Conservation (phyloP, 176 grass and related monocot species). For the Zoysia japonica region DNA sequence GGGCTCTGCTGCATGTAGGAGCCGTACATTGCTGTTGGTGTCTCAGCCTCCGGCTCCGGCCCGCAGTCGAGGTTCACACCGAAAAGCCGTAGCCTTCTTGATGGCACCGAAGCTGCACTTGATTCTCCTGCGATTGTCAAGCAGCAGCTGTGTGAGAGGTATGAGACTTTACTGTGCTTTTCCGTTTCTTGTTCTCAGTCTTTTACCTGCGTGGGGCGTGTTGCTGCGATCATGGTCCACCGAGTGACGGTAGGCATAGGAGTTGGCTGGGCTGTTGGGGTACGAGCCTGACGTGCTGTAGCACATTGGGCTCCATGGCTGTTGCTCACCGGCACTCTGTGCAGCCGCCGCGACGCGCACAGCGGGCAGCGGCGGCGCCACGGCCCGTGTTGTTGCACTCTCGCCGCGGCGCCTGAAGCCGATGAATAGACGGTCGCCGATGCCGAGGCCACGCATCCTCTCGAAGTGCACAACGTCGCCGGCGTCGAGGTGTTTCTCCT, state of each 20-base stretch:
- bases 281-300: constrained; percentile 58
- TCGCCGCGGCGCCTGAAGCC: constrained; percentile 58
- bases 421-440: constrained; percentile 61
- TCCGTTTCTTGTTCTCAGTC: constrained; percentile 5
- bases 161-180: constrained; percentile 19
- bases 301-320: constrained; percentile 66
- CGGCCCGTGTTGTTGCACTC: not conserved
- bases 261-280: constrained; percentile 56
- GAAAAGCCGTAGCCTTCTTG: constrained; percentile 68
- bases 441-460: constrained; percentile 43
- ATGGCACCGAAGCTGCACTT: constrained; percentile 39
- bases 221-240: constrained; percentile 49
- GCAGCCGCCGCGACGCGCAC: constrained; percentile 27
- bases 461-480: constrained; percentile 71
- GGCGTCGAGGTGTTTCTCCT: constrained; percentile 67
- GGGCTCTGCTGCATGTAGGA: too few relatives aligned
- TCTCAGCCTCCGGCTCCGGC: constrained; percentile 46
- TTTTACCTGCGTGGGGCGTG: constrained; percentile 56
- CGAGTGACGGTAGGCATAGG: constrained; percentile 41
- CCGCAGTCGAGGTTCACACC: constrained; percentile 90
- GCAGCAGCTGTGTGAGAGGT: constrained; percentile 27
- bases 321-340: constrained; percentile 40
- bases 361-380: not conserved
- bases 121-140: constrained; percentile 45
- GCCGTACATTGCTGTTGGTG: not conserved